Conservation (phyloP, 768 basidiomycete genomes). For the Tylopilus balloui region DNA sequence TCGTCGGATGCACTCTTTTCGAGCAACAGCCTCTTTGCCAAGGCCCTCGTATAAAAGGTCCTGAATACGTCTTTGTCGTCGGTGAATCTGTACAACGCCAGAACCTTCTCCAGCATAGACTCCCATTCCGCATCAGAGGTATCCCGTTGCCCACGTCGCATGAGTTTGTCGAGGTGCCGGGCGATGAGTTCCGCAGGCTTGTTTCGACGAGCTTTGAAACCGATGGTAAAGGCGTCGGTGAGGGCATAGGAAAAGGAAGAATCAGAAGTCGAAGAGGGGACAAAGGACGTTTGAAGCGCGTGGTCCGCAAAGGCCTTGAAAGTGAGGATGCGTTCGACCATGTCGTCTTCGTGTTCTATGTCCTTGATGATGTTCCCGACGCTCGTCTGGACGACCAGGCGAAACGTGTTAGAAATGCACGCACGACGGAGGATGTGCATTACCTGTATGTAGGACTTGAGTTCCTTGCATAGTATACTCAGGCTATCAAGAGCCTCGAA, state of each 20-base stretch:
- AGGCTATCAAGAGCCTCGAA: conserved; percentile 56
- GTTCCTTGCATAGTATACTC: conserved; percentile 53
- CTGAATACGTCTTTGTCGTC: conserved; percentile 94
- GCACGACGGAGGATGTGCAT: background rate
- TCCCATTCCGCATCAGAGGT: conserved; percentile 62
- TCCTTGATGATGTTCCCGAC: conserved; percentile 69
- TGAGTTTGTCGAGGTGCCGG: conserved; percentile 79
- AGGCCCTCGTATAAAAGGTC: conserved; percentile 82
- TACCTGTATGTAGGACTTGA: conserved; percentile 61
- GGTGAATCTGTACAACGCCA: conserved; percentile 79
- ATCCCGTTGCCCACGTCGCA: conserved; percentile 82
- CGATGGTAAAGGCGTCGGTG: conserved; percentile 63
- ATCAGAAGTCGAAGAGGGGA: conserved; percentile 40
- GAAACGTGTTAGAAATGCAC: background rate
- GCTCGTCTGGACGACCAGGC: conserved; percentile 37
- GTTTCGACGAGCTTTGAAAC: conserved; percentile 70
- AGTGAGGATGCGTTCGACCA: conserved; percentile 69
- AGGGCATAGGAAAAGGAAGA: conserved; percentile 63
- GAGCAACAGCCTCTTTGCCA: conserved; percentile 86
- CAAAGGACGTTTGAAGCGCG: conserved; percentile 49
- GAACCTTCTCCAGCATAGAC: conserved; percentile 54
- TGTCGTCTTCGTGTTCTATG: conserved; percentile 57
- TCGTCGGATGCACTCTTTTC: conserved; percentile 83
- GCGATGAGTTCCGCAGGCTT: conserved; percentile 94
- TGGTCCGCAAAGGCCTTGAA: conserved; percentile 59